These are phyloP conservation scores for Cryphonectria parasitica DNA, from an alignment of 2,329 filamentous ascomycete genomes.

Conservation along the genomic window DNA sequence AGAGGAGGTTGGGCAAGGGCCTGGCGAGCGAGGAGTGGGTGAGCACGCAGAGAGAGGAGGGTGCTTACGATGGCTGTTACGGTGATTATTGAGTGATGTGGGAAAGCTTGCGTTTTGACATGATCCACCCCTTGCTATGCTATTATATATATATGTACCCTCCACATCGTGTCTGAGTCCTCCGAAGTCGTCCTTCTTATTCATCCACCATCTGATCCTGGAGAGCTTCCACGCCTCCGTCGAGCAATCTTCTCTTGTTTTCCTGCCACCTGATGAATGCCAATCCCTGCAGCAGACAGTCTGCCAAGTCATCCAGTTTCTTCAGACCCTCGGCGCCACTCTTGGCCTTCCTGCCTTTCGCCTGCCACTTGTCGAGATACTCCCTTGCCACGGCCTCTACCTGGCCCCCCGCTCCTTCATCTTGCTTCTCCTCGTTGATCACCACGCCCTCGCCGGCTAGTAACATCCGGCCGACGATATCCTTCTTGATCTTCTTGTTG, in stretches of 20 bases:
- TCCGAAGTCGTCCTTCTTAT: neutral
- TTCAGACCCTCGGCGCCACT: slow-evolving; percentile 33
- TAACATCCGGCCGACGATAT: slow-evolving; percentile 62
- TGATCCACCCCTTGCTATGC: slow-evolving; percentile 22
- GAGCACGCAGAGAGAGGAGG: slow-evolving; percentile 64
- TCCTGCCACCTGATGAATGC: slow-evolving; percentile 78
- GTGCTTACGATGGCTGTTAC: slow-evolving; percentile 59
- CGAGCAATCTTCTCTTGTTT: slow-evolving; percentile 49
- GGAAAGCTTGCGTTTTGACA: slow-evolving; percentile 1
- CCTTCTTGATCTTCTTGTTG: slow-evolving; percentile 66
- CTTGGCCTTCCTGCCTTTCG: slow-evolving; percentile 32
- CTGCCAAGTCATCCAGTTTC: slow-evolving; percentile 84
- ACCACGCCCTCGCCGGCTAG: slow-evolving; percentile 34
- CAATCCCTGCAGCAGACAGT: slow-evolving; percentile 77
- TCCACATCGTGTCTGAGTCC: neutral
- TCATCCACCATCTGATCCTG: slow-evolving; percentile 27
- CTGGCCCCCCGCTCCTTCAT: slow-evolving; percentile 26
- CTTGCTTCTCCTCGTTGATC: slow-evolving; percentile 36
- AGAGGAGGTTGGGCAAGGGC: slow-evolving; percentile 58
- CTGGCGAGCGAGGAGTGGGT: slow-evolving; percentile 66
- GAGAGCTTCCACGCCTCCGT: slow-evolving; percentile 37
- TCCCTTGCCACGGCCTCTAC: slow-evolving; percentile 41
- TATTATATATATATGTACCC: neutral
- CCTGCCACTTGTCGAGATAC: slow-evolving; percentile 38
- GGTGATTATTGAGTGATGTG: slow-evolving; percentile 44